Conservation (phyloP, 352 stramenopile species). For the Ophiocytium majus region DNA sequence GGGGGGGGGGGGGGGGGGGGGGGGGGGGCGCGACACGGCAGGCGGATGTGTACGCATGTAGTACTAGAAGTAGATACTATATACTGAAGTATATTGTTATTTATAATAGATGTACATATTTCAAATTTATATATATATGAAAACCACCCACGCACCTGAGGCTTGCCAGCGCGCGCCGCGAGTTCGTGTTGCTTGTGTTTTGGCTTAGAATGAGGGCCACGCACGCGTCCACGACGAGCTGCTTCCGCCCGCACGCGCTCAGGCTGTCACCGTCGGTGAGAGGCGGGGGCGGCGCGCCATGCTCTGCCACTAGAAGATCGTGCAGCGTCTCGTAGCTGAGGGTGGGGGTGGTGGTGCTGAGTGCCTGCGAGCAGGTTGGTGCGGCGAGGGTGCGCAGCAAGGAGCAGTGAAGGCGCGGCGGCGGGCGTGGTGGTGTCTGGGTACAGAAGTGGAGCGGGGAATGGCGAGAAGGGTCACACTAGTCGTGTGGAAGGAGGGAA, state of each 20-base stretch:
- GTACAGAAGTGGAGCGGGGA: too few species aligned
- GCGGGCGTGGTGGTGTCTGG: too few species aligned
- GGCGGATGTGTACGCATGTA: background rate
- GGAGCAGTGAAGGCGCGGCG: too few species aligned
- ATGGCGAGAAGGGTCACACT: too few species aligned
- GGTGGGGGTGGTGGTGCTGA: too few species aligned
- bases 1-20: too few species aligned
- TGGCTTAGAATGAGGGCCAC: background rate
- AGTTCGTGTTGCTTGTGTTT: background rate
- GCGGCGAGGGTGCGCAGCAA: too few species aligned
- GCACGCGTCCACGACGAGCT: background rate
- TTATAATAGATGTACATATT: background rate
- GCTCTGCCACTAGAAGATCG: background rate
- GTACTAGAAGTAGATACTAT: background rate
- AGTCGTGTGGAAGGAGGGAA: too few species aligned
- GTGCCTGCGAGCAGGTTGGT: too few species aligned
- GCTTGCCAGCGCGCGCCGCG: background rate
- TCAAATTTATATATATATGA: background rate
- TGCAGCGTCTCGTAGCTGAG: background rate
- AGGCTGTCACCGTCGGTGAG: background rate
- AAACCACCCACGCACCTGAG: background rate
- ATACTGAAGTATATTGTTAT: background rate
- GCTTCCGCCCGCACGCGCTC: background rate
- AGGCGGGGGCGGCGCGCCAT: background rate
- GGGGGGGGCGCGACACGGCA: too few species aligned